A percentile compares a stretch with the other conserved stretches of the same genome.
Evolutionary conservation across 768 basidiomycete species (phyloP).

Genomic region (Phanerochaete carnosa): DNA sequence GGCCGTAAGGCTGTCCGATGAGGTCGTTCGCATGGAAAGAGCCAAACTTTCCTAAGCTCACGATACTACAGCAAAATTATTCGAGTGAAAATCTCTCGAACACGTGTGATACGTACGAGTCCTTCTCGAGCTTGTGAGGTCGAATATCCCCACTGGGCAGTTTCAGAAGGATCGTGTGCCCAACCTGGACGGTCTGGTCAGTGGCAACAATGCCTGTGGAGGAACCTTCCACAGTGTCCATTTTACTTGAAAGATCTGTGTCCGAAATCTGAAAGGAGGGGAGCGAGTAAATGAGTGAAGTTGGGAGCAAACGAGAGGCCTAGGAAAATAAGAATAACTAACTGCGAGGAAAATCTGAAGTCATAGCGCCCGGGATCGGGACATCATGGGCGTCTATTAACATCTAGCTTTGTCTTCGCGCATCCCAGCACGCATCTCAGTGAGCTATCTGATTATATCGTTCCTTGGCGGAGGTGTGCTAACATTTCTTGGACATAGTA

Average conservation of each 20-base stretch:
- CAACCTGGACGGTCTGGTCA: constrained; percentile 48
- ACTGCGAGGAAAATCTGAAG: not conserved
- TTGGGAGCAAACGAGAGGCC: not conserved
- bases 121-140: constrained; percentile 66
- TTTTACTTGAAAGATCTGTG: not conserved
- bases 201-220: constrained; percentile 10
- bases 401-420: not conserved
- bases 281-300: not conserved
- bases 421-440: not conserved
- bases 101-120: constrained; percentile 50
- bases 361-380: not conserved
- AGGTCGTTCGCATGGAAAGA: constrained; percentile 77
- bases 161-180: constrained; percentile 75
- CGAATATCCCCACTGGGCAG: constrained; percentile 80
- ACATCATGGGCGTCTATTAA: not conserved
- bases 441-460: too few species aligned
- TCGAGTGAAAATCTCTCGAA: not conserved
- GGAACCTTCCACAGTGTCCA: constrained; percentile 24
- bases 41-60: constrained; percentile 84
- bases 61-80: constrained; percentile 40
- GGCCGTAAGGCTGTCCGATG: constrained; percentile 79
- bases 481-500: not conserved
- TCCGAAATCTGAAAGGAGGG: too few species aligned
- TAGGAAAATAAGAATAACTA: not conserved
- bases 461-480: too few species aligned